phyloP scores from a whole-genome alignment of 768 basidiomycete genomes.

The Phallus indusiatus region DNA sequence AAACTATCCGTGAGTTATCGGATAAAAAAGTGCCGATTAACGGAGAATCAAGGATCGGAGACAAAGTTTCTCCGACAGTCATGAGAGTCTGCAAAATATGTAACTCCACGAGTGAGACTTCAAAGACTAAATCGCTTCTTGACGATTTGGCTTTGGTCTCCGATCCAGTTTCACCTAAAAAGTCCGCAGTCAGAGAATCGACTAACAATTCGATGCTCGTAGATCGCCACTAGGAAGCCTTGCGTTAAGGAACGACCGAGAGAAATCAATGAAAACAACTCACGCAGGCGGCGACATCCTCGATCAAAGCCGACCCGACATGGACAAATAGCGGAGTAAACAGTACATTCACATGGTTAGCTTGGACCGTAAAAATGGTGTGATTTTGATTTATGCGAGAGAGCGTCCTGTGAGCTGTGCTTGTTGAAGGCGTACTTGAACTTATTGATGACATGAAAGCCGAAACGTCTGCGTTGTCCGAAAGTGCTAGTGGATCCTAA shows the following conservation, averaged over 20 bases:
- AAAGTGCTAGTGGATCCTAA: background rate
- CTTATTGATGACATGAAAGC: background rate
- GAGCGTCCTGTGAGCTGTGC: background rate
- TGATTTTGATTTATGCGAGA: background rate
- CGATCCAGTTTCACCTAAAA: conserved; percentile 24
- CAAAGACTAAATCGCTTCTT: conserved; percentile 31
- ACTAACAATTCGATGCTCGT: conserved; percentile 30
- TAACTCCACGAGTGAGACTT: conserved; percentile 30
- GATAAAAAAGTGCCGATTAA: background rate
- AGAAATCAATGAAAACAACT: conserved; percentile 12
- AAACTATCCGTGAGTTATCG: background rate
- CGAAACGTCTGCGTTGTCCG: background rate
- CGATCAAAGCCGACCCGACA: conserved; percentile 33
- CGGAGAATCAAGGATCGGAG: conserved; percentile 8
- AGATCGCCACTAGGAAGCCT: conserved; percentile 17
- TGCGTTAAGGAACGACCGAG: conserved; percentile 5
- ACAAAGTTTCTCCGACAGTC: conserved; percentile 25
- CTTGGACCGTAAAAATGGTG: background rate
- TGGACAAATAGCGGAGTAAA: conserved; percentile 50
- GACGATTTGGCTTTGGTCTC: conserved; percentile 16
- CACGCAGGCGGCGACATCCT: conserved; percentile 40
- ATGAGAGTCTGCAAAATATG: conserved; percentile 40
- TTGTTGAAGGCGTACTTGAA: background rate
- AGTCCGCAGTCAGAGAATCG: conserved; percentile 32
- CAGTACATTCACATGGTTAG: conserved; percentile 24